Evolutionary conservation across 495 filamentous ascomycete genomes (phyloP), one percentile per base, ranked within the genome.

Genomic region (Penicillium mononematosum): DNA sequence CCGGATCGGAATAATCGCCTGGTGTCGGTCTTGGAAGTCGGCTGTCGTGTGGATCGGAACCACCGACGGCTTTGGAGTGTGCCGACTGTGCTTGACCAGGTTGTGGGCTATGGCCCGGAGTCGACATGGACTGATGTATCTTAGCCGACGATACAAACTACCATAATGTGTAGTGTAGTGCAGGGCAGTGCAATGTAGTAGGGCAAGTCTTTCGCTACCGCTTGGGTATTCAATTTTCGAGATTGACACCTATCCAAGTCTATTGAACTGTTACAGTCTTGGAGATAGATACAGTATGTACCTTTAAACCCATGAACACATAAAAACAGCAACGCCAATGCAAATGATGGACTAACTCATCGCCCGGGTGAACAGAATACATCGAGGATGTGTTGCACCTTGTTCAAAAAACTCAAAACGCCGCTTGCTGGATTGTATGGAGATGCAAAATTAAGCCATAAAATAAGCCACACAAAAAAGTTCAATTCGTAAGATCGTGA

Each of bases 401-500:
- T 29, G 36, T 12, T 20, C 16, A 42, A 38, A 27, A 25, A 38
- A 53, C 17, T 25, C 14, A 42, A 32, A 56, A 56, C 36, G 52
- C 46, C 60, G 56, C 51, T 63, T 53, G 55, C 39, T 62, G 45
- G 48, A 14, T 22, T 51, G 29, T 45, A 42, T 42, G 32, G 10
- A 34, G 38, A 53, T 62, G 46, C 47, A 61, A 17, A 39, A 45
- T 0, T 50, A 44, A 58, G 46, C 22, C n/a, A 36, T 52, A 5
- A 50, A 46, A 27, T 0, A 45, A 27, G 20, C 10, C 16, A 61
- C 52, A 17, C 20, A 47, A 39, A 50, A 52, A 38, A 4, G 10
- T 53, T 32, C 20, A 52, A 39, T 41, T 63, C 67, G 46, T 69
- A 55, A 53, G 59, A 32, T 71, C 69, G 45, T 72, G 48, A 57